A percentile compares a stretch with the other conserved stretches of the same genome.
These are phyloP conservation scores for Gaultheria prostrata DNA, from an alignment of 148 eudicot species.

Conservation along the genomic window DNA sequence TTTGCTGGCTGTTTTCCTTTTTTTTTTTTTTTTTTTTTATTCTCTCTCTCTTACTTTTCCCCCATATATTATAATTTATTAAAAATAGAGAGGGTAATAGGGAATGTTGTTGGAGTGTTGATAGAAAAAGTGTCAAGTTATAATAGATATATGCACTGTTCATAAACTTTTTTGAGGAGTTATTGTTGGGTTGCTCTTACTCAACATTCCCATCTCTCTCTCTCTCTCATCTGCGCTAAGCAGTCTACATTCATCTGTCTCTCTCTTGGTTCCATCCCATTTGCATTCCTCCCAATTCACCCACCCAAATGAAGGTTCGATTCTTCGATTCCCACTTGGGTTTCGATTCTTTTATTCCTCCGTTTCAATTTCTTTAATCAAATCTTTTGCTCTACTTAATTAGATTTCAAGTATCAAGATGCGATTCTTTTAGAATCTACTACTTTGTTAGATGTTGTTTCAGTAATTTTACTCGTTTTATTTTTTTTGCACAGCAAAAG, in stretches of 20 bases:
- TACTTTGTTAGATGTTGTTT: too few relatives aligned
- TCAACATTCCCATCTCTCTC: not conserved
- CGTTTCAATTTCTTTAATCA: not conserved
- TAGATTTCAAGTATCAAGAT: not conserved
- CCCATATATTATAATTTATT: too few relatives aligned
- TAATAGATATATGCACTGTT: too few relatives aligned
- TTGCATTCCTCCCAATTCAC: slow-evolving; percentile 5
- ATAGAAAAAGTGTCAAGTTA: too few relatives aligned
- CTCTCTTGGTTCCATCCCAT: not conserved
- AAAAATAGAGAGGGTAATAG: too few relatives aligned
- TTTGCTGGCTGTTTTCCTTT: too few relatives aligned
- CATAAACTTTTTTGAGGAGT: too few relatives aligned
- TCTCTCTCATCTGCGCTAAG: not conserved
- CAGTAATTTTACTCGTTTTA: too few relatives aligned
- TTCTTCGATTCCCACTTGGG: slow-evolving; percentile 14
- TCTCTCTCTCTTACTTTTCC: slow-evolving; percentile 16
- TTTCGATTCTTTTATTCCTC: slow-evolving; percentile 4
- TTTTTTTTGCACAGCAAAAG: too few relatives aligned
- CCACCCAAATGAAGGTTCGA: slow-evolving; percentile 24
- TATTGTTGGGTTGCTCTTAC: too few relatives aligned
- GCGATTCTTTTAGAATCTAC: not conserved
- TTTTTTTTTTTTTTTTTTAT: too few relatives aligned
- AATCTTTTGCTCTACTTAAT: not conserved
- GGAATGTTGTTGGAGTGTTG: too few relatives aligned
- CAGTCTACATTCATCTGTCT: not conserved